Evolutionary conservation across 2,329 filamentous ascomycete genomes (phyloP).

Genomic region (Ophiocordyceps australis): DNA sequence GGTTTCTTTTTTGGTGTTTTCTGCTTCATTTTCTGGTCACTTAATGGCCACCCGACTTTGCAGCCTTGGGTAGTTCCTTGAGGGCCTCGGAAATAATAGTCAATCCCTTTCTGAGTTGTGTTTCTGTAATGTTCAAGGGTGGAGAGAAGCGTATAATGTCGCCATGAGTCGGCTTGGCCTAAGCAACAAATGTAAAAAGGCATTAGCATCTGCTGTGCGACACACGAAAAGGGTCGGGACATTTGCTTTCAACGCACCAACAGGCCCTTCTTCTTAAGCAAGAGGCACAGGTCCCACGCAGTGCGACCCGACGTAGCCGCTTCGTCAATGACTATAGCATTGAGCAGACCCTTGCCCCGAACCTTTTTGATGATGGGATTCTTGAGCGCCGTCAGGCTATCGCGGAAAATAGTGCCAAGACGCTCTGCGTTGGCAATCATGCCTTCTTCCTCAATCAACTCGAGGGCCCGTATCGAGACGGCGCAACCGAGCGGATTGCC

Average conservation of each 20-base stretch:
- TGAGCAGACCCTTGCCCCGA: constrained; percentile 83
- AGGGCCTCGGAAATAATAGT: constrained; percentile 68
- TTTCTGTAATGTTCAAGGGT: constrained; percentile 82
- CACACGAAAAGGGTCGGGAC: not conserved
- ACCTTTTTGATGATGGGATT: constrained; percentile 68
- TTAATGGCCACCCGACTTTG: constrained; percentile 19
- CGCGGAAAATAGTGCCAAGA: constrained; percentile 68
- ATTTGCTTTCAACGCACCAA: no score
- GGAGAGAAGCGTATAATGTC: constrained; percentile 98
- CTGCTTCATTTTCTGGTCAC: no score
- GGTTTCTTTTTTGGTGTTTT: no score
- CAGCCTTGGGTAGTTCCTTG: constrained; percentile 53
- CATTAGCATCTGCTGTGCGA: not conserved
- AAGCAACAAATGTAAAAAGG: no score
- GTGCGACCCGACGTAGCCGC: constrained; percentile 65
- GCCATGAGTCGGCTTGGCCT: constrained; percentile 96
- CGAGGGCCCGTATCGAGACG: constrained; percentile 84
- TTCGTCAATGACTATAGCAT: constrained; percentile 94
- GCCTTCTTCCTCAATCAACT: constrained; percentile 83
- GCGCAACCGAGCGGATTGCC: constrained; percentile 93
- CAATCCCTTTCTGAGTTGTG: constrained; percentile 63
- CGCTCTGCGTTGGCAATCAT: constrained; percentile 68
- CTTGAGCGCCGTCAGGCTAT: constrained; percentile 56
- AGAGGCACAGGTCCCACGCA: constrained; percentile 91
- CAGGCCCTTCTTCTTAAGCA: constrained; percentile 89